phyloP scores from a whole-genome alignment of 805 yeast genomes.

The Helenozyma baotianmanensis region DNA sequence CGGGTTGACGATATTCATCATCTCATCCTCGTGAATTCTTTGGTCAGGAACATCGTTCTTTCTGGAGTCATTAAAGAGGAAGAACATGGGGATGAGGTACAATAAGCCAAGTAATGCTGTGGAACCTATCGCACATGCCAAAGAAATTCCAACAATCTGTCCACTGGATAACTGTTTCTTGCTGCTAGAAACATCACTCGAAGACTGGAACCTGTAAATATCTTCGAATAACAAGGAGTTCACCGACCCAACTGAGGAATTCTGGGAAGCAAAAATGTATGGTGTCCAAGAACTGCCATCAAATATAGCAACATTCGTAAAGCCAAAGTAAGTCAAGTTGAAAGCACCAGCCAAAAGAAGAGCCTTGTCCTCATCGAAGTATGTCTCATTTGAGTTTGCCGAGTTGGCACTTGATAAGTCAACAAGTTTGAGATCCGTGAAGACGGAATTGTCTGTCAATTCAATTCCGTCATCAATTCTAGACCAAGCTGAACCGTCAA shows the following conservation, averaged over 20 bases:
- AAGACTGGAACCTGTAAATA: conserved; percentile 30
- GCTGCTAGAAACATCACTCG: conserved; percentile 23
- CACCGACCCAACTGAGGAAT: conserved; percentile 23
- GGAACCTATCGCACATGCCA: conserved; percentile 44
- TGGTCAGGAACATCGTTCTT: conserved; percentile 20
- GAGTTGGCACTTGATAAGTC: conserved; percentile 27
- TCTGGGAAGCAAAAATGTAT: conserved; percentile 39
- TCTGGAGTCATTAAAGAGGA: conserved; percentile 25
- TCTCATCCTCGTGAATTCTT: conserved; percentile 40
- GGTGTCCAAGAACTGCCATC: conserved; percentile 71
- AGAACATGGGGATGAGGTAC: conserved; percentile 36
- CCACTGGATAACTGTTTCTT: conserved; percentile 28
- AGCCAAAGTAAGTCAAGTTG: conserved; percentile 46
- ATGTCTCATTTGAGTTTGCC: conserved; percentile 27
- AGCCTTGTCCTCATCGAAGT: conserved; percentile 40
- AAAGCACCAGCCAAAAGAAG: conserved; percentile 59
- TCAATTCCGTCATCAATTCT: conserved; percentile 32
- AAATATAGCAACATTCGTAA: conserved; percentile 56
- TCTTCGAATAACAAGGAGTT: conserved; percentile 33
- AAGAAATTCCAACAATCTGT: conserved; percentile 41
- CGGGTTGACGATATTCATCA: conserved; percentile 42
- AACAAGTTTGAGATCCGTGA: conserved; percentile 45
- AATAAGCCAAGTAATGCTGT: conserved; percentile 37
- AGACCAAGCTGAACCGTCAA: conserved; percentile 48
- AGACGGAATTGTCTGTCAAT: conserved; percentile 25